Evolutionary conservation across 306 rosid species (phyloP).

Genomic region (Medicago truncatula): DNA sequence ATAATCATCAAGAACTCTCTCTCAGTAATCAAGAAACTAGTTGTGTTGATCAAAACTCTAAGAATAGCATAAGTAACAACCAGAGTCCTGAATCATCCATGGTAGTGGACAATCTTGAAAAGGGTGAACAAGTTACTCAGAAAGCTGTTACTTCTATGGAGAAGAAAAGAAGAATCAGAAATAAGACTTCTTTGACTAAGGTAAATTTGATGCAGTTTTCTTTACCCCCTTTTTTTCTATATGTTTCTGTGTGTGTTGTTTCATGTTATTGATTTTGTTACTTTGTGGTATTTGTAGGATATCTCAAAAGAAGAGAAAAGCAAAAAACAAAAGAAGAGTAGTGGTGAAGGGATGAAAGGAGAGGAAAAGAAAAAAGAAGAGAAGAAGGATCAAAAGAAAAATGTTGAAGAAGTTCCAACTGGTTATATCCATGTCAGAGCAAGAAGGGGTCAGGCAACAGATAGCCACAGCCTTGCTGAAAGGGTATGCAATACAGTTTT

Average conservation of each 20-base stretch:
- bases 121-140: slow-evolving; percentile 72
- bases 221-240: background rate
- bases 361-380: slow-evolving; percentile 46
- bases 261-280: slow-evolving; percentile 15
- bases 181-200: slow-evolving; percentile 53
- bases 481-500: slow-evolving; percentile 56
- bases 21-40: slow-evolving; percentile 47
- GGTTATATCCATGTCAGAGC: slow-evolving; percentile 95
- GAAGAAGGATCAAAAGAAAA: slow-evolving; percentile 53
- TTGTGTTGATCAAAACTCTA: slow-evolving; percentile 46
- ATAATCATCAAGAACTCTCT: background rate
- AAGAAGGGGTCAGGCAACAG: slow-evolving; percentile 98
- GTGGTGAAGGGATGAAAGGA: slow-evolving; percentile 46
- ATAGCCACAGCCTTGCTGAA: slow-evolving; percentile 98
- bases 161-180: slow-evolving; percentile 57
- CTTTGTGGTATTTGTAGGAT: slow-evolving; percentile 43
- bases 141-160: slow-evolving; percentile 45
- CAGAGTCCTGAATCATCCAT: slow-evolving; percentile 65
- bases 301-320: slow-evolving; percentile 42
- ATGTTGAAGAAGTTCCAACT: slow-evolving; percentile 62
- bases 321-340: slow-evolving; percentile 64
- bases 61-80: slow-evolving; percentile 33
- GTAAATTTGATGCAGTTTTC: slow-evolving; percentile 32
- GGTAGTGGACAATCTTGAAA: slow-evolving; percentile 73
- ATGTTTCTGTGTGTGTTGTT: background rate